phyloP scores from a whole-genome alignment of 768 basidiomycete species.

The Lactifluus pinguis region DNA sequence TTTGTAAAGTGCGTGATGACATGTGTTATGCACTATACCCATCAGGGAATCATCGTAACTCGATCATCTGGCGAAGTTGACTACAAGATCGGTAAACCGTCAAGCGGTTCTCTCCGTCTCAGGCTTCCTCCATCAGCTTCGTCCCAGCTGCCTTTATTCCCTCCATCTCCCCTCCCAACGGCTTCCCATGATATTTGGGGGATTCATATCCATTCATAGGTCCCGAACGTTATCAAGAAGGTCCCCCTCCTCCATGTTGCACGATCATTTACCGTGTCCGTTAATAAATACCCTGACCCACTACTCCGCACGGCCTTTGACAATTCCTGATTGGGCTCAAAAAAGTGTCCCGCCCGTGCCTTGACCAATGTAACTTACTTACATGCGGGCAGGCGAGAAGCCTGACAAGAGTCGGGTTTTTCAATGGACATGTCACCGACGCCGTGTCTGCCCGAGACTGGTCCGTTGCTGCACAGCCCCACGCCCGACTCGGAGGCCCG shows the following conservation, averaged over 20 bases:
- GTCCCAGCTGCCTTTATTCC: background rate
- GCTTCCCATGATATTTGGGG: background rate
- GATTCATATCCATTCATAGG: background rate
- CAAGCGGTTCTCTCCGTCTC: background rate
- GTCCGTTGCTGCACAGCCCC: background rate
- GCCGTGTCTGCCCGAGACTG: background rate
- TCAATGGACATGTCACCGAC: background rate
- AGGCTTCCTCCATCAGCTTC: background rate
- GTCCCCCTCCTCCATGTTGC: background rate
- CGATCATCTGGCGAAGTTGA: background rate
- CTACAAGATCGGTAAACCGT: background rate
- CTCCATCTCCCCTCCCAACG: background rate
- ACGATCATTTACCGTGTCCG: background rate
- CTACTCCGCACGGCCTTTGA: background rate
- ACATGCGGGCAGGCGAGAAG: no score
- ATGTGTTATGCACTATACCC: background rate
- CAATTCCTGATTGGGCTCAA: background rate
- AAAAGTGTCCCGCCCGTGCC: background rate
- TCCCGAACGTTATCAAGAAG: background rate
- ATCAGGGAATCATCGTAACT: background rate
- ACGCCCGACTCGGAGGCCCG: no score
- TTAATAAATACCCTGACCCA: background rate
- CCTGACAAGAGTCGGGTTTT: background rate
- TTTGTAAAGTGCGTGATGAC: constrained; percentile 34
- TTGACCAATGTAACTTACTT: background rate